Conservation (phyloP, 2,329 filamentous ascomycete genomes). For the Monosporascus sp. region DNA sequence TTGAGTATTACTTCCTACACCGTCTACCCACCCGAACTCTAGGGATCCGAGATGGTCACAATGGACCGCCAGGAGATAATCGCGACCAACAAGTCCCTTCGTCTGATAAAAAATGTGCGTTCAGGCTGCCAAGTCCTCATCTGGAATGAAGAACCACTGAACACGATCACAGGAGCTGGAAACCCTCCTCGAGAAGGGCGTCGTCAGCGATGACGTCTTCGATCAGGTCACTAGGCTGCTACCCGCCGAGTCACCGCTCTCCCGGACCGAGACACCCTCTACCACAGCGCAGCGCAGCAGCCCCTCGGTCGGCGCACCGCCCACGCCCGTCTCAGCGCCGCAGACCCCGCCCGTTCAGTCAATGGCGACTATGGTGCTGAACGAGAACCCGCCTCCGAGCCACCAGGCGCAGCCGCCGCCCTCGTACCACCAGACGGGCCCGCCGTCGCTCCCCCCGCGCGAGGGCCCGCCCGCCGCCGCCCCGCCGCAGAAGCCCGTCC, state of each 20-base stretch:
- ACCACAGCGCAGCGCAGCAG: conserved; percentile 22
- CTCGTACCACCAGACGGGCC: conserved; percentile 44
- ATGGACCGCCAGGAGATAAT: conserved; percentile 54
- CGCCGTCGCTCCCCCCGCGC: conserved; percentile 24
- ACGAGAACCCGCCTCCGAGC: conserved; percentile 23
- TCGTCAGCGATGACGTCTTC: conserved; percentile 71
- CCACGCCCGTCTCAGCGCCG: conserved; percentile 1
- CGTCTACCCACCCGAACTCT: neutral
- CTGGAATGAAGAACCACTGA: conserved; percentile 1
- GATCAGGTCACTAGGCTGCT: conserved; percentile 70
- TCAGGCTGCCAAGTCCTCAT: conserved; percentile 1
- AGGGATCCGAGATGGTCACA: conserved; percentile 35
- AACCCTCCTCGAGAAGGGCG: conserved; percentile 74
- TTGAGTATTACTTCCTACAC: neutral
- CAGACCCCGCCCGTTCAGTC: conserved; percentile 25
- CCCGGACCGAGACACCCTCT: conserved; percentile 39
- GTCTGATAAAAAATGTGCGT: conserved; percentile 78
- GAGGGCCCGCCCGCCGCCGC: conserved; percentile 35
- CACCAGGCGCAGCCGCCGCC: conserved; percentile 37
- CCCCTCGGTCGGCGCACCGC: conserved; percentile 17
- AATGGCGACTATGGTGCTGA: conserved; percentile 37
- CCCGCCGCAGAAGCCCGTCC: conserved; percentile 47
- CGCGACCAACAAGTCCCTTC: conserved; percentile 77
- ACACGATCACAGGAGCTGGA: conserved; percentile 72
- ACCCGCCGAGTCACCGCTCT: conserved; percentile 62